These are phyloP conservation scores for Mycena venus DNA, from an alignment of 768 basidiomycete genomes.

Conservation along the genomic window DNA sequence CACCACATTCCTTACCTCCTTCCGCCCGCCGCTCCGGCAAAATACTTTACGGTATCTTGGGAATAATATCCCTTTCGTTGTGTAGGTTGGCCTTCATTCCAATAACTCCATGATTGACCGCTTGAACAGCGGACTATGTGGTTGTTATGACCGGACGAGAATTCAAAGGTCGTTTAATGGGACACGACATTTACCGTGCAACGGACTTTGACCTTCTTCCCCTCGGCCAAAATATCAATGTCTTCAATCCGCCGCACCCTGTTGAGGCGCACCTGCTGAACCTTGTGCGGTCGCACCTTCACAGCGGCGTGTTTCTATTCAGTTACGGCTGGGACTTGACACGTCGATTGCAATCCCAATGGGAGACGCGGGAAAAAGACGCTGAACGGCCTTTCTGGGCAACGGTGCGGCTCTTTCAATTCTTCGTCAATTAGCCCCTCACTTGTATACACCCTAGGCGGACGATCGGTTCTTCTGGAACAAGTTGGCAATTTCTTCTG, in stretches of 20 bases:
- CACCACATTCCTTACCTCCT: constrained; percentile 55
- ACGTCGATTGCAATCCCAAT: constrained; percentile 87
- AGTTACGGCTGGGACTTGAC: constrained; percentile 94
- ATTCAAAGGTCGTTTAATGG: constrained; percentile 82
- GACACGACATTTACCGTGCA: constrained; percentile 90
- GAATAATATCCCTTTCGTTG: constrained; percentile 81
- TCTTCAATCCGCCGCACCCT: constrained; percentile 79
- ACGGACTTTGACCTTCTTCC: constrained; percentile 94
- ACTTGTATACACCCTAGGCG: constrained; percentile 61
- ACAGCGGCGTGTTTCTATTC: constrained; percentile 86
- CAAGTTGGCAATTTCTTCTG: constrained; percentile 60
- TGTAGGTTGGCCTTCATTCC: constrained; percentile 59
- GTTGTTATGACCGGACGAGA: constrained; percentile 89
- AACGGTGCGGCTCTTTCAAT: constrained; percentile 65
- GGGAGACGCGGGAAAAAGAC: constrained; percentile 66
- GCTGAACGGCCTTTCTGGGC: constrained; percentile 78
- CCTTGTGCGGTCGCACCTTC: constrained; percentile 88
- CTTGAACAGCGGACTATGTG: constrained; percentile 86
- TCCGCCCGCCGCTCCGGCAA: constrained; percentile 72
- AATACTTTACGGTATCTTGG: constrained; percentile 81
- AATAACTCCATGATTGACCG: not conserved
- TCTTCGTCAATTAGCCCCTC: not conserved
- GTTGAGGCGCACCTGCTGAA: constrained; percentile 91
- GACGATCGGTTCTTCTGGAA: constrained; percentile 99
- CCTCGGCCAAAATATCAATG: constrained; percentile 77